Base-by-base conservation (phyloP, 2,329 filamentous ascomycete genomes). In the Exophiala oligosperma region DNA sequence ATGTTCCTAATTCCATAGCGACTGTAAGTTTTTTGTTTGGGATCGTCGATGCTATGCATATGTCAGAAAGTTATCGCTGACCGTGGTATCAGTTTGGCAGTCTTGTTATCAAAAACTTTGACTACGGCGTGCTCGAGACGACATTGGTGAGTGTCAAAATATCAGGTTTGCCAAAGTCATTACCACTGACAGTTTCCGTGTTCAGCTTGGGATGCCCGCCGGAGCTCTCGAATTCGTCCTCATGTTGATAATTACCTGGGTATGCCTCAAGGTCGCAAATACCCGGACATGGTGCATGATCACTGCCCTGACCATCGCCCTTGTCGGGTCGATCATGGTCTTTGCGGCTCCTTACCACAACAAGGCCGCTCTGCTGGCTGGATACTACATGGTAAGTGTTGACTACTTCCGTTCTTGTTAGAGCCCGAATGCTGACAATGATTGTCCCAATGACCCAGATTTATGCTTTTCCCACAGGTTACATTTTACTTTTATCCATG, bases 151-250 rank as follows among this genome's bases (percentile, higher is more conserved):
- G 40, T 43, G 6, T 43, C 11, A 14, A 9, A 21, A 6, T 43
- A 11, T 21, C 17, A n/a, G 40, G 40, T 43, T 43, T 21, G 7
- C 4, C 7, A 14, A 11, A 6, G n/a, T 43, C n/a, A 2, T 9
- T 11, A 2, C n/a, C n/a, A 11, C 23, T 43, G 40, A 21, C n/a
- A 43, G 21, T 43, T 43, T 35, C 7, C 32, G 32, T 35, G 6
- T 35, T 9, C 40, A 43, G 40, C 63, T 78, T 5, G 74, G 77
- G 49, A 74, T 76, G 4, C 77, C 76, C 12, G 74, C 72, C 1
- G 76, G 76, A 24, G 76, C 70, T 1, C 44, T 65, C 46, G 41
- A 54, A 38, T 21, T 54, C 21, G 5, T 52, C 32, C 9, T 26
- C 6, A 52, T 52, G 32, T 23, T 43, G n/a, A 24, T 40, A 3